phyloP scores from a whole-genome alignment of 352 stramenopile species.

The Phytophthora ramorum region DNA sequence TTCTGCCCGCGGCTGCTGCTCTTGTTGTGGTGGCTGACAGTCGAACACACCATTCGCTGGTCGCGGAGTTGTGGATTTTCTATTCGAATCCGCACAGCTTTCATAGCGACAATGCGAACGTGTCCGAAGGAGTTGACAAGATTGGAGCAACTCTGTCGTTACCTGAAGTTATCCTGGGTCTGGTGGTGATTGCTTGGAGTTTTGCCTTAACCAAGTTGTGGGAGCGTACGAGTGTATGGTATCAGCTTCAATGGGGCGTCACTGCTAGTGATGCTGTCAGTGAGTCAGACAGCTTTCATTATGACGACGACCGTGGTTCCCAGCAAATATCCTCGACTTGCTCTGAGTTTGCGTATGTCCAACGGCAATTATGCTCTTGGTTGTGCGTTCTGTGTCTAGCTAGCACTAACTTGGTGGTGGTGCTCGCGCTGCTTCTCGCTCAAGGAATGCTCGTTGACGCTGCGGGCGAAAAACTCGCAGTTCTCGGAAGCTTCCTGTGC shows the following conservation, averaged over 20 bases:
- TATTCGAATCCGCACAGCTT: constrained; percentile 19
- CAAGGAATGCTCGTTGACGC: constrained; percentile 35
- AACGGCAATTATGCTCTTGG: constrained; percentile 22
- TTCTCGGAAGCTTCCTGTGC: constrained; percentile 36
- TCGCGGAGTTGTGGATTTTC: constrained; percentile 35
- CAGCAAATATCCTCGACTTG: constrained; percentile 8
- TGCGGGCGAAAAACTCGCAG: constrained; percentile 34
- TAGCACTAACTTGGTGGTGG: constrained; percentile 26
- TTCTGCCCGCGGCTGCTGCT: constrained; percentile 49
- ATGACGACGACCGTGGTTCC: neutral
- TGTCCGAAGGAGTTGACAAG: constrained; percentile 9
- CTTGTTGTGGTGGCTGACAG: constrained; percentile 33
- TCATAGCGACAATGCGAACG: neutral
- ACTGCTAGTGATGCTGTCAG: constrained; percentile 23
- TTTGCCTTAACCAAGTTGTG: constrained; percentile 66
- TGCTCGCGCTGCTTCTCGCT: constrained; percentile 38
- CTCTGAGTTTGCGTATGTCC: constrained; percentile 10
- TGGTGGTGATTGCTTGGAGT: constrained; percentile 49
- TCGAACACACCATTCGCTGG: constrained; percentile 12
- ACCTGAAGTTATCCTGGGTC: constrained; percentile 28
- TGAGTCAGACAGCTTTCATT: neutral
- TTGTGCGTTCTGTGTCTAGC: constrained; percentile 28
- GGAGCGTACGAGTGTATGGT: constrained; percentile 66
- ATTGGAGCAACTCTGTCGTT: constrained; percentile 7
- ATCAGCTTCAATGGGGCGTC: constrained; percentile 68